A percentile compares a stretch with the other conserved stretches of the same genome.
phyloP scores from a whole-genome alignment of 768 basidiomycete genomes.

The Panus rudis region DNA sequence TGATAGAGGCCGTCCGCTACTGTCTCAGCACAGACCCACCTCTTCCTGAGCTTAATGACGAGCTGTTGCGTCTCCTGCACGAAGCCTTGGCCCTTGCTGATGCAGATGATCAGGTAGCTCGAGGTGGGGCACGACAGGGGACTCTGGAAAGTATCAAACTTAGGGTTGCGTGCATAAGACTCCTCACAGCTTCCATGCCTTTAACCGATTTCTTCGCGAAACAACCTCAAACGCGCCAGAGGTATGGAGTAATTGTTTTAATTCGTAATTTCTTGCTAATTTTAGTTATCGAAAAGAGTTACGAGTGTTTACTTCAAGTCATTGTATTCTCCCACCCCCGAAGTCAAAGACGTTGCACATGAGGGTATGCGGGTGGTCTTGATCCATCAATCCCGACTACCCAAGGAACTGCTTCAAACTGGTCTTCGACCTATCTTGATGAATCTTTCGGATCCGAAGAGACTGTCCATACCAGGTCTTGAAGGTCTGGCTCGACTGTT shows the following conservation, averaged over 20 bases:
- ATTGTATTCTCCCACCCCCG: constrained; percentile 82
- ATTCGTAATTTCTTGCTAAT: background rate
- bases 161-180: constrained; percentile 87
- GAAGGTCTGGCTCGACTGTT: constrained; percentile 92
- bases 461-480: constrained; percentile 83
- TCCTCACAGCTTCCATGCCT: constrained; percentile 92
- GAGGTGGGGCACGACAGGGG: constrained; percentile 70
- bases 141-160: constrained; percentile 79
- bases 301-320: constrained; percentile 98
- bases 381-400: constrained; percentile 82
- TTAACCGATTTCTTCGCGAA: constrained; percentile 88
- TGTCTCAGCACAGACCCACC: constrained; percentile 86
- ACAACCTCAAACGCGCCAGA: constrained; percentile 78
- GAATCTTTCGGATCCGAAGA: constrained; percentile 95
- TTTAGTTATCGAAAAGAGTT: constrained; percentile 46
- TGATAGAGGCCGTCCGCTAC: constrained; percentile 95
- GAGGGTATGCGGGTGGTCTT: constrained; percentile 88
- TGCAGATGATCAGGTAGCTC: constrained; percentile 84
- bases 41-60: constrained; percentile 86
- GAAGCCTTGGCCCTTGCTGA: constrained; percentile 95
- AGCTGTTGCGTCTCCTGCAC: constrained; percentile 83
- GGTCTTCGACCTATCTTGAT: constrained; percentile 94
- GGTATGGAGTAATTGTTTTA: constrained; percentile 37
- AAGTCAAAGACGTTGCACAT: constrained; percentile 94
- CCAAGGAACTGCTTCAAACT: constrained; percentile 91